Evolutionary conservation across 2,329 filamentous ascomycete species (phyloP), one percentile per base, ranked within the genome.

Genomic region (Aureobasidium sp.): DNA sequence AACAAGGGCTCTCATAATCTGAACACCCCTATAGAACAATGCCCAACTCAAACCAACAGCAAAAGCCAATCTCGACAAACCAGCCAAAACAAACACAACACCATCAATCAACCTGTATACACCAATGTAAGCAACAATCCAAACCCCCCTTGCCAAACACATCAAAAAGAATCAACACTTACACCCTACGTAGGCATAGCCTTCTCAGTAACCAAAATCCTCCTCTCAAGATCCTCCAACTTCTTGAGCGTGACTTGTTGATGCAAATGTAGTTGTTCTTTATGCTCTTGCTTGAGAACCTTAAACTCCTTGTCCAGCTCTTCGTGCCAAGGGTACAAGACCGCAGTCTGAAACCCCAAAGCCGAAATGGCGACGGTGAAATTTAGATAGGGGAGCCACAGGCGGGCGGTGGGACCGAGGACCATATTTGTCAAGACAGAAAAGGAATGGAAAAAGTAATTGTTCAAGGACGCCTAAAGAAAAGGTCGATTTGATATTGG

Each of bases 241-340:
- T 39, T 44, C 39, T 61, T 51, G 8, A 61, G 39, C n/a, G 47
- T 61, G 48, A 53, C 48, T 22, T 61, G 37, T 20, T 61, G 59
- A 15, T 53, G 47, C n/a, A 58, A 39, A 27, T 66, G 62, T 22
- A 68, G 20, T 34, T 67, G 48, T 12, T 60, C 53, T 8, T 56
- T 49, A 34, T 69, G 67, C 52, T 69, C 68, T 41, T 48, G 44
- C 41, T 58, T 66, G 37, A 69, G 56, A 12, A 58, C 63, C n/a
- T 62, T 63, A 29, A 69, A 69, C 29, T 68, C 68, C 6, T 65
- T 61, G 57, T 68, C 68, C 9, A 69, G 63, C 44, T 68, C 66
- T 47, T 61, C 64, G 44, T 69, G 68, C 68, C 68, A 69, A 34
- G 68, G 68, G n/a, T 69, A 69, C 22, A 69, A 53, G 0, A 69